Percentiles rank a stretch among this genome's conserved stretches.
Evolutionary conservation across 2,329 filamentous ascomycete genomes (phyloP).

Genomic region (Alternaria arbusti): DNA sequence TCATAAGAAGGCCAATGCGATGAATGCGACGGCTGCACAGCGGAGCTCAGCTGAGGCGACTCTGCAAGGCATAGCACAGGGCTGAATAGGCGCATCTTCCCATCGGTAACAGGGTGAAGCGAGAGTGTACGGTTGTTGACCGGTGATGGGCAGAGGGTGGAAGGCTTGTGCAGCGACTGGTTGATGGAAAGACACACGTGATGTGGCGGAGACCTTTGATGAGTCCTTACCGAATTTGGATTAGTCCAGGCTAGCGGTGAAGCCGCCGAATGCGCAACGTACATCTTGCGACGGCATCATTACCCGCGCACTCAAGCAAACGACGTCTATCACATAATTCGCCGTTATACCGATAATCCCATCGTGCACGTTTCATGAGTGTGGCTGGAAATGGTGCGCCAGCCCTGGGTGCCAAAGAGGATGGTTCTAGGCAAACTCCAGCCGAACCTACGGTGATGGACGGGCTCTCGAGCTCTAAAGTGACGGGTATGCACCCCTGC

Average conservation of each 20-base stretch:
- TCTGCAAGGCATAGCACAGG: slow-evolving; percentile 21
- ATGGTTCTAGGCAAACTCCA: slow-evolving; percentile 40
- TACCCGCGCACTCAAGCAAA: slow-evolving; percentile 29
- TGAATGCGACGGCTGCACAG: slow-evolving; percentile 25
- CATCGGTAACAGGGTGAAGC: slow-evolving; percentile 4
- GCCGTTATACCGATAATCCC: slow-evolving; percentile 3
- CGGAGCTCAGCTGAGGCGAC: slow-evolving; percentile 5
- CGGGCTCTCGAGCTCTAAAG: slow-evolving; percentile 56
- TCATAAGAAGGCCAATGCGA: slow-evolving; percentile 29
- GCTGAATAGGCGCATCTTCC: slow-evolving; percentile 2
- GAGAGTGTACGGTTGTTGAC: background rate
- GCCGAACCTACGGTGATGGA: slow-evolving; percentile 48
- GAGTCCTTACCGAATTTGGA: slow-evolving; percentile 8
- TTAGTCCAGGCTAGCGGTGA: slow-evolving; percentile 15
- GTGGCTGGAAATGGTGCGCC: slow-evolving; percentile 47
- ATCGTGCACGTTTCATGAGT: slow-evolving; percentile 40
- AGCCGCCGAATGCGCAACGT: slow-evolving; percentile 27
- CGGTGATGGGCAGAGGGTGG: background rate
- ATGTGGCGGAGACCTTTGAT: slow-evolving; percentile 14
- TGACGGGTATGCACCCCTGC: slow-evolving; percentile 52
- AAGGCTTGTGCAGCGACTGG: background rate
- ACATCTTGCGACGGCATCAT: slow-evolving; percentile 25
- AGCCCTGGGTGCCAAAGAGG: slow-evolving; percentile 44
- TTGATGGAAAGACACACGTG: slow-evolving; percentile 9
- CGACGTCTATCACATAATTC: slow-evolving; percentile 16